These are phyloP conservation scores for Pichia occidentalis DNA, from an alignment of 805 yeast species.

Conservation along the genomic window DNA sequence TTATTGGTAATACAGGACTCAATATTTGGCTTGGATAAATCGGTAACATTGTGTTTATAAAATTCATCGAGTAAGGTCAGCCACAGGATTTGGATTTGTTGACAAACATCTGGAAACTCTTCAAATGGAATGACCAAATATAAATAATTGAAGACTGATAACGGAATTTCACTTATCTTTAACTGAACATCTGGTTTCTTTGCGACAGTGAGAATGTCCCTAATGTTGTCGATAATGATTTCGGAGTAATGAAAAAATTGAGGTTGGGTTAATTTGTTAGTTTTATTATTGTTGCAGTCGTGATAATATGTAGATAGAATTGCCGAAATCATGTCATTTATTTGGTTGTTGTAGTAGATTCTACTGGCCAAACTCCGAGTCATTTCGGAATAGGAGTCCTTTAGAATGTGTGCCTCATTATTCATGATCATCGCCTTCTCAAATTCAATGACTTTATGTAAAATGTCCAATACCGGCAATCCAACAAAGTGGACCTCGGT, in stretches of 20 bases:
- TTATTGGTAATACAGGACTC: constrained; percentile 36
- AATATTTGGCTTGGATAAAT: constrained; percentile 33
- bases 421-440: constrained; percentile 33
- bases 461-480: constrained; percentile 72
- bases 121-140: constrained; percentile 22
- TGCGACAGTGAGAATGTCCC: constrained; percentile 22
- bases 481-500: constrained; percentile 77
- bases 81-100: constrained; percentile 35
- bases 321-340: constrained; percentile 72
- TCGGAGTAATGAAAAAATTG: constrained; percentile 18
- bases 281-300: constrained; percentile 20
- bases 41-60: constrained; percentile 15
- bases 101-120: constrained; percentile 16
- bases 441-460: constrained; percentile 49
- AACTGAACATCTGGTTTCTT: constrained; percentile 29
- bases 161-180: constrained; percentile 37
- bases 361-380: constrained; percentile 70
- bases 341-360: constrained; percentile 80
- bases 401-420: constrained; percentile 31
- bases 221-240: constrained; percentile 22
- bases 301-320: constrained; percentile 41
- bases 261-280: constrained; percentile 8
- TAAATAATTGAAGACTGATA: constrained; percentile 39
- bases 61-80: constrained; percentile 34
- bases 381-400: constrained; percentile 40